Evolutionary conservation across 352 stramenopile species (phyloP).

Genomic region (Phytophthora ramorum): DNA sequence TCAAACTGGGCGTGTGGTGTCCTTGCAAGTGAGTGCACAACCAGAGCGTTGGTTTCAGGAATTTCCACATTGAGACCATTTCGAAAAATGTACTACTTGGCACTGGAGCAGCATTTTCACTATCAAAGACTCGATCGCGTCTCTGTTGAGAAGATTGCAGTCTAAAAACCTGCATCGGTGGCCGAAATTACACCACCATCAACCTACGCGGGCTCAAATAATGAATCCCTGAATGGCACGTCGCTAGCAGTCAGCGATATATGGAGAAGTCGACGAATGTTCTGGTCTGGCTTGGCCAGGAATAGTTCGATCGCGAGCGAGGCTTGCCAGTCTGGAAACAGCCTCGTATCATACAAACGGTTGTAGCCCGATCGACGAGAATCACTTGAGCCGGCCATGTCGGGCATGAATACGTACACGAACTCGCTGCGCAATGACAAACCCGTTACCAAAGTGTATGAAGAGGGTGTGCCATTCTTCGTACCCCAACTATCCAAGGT

Average conservation of each 20-base stretch:
- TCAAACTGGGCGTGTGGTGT: background rate
- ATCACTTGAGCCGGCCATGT: slow-evolving; percentile 33
- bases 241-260: background rate
- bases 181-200: background rate
- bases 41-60: background rate
- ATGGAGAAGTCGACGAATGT: slow-evolving; percentile 5
- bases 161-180: background rate
- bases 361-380: background rate
- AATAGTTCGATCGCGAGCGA: slow-evolving; percentile 12
- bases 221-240: too few species aligned
- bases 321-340: slow-evolving; percentile 5
- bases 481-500: slow-evolving; percentile 71
- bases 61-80: background rate
- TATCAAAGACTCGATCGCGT: too few species aligned
- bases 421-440: slow-evolving; percentile 46
- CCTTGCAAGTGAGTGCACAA: background rate
- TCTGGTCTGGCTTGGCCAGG: slow-evolving; percentile 4
- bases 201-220: too few species aligned
- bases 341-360: slow-evolving; percentile 10
- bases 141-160: too few species aligned
- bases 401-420: slow-evolving; percentile 48
- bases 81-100: too few species aligned
- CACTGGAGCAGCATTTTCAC: too few species aligned
- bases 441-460: slow-evolving; percentile 30
- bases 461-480: slow-evolving; percentile 61